phyloP scores from a whole-genome alignment of 139 green algal species.

The Coelastrella sp. region DNA sequence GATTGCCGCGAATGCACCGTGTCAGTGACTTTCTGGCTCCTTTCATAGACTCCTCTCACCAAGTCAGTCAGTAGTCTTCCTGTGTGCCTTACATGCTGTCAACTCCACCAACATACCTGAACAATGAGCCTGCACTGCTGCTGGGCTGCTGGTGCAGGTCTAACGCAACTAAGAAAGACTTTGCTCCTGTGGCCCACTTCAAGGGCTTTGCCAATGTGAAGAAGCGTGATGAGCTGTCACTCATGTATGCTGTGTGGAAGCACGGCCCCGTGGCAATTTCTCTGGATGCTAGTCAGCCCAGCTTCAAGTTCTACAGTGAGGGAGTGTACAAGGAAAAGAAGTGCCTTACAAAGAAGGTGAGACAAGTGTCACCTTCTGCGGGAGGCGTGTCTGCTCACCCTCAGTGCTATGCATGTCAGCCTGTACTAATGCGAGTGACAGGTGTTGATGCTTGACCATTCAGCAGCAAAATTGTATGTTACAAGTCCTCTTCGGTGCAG shows the following conservation, averaged over 20 bases:
- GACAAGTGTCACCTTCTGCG: not conserved
- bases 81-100: too few relatives aligned
- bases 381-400: not conserved
- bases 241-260: conserved; percentile 64
- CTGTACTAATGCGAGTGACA: too few relatives aligned
- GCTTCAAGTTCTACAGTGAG: conserved; percentile 67
- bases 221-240: conserved; percentile 51
- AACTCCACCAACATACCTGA: too few relatives aligned
- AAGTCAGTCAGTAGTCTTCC: too few relatives aligned
- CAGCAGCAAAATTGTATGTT: too few relatives aligned
- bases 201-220: conserved; percentile 52
- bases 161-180: conserved; percentile 20
- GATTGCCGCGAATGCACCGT: too few relatives aligned
- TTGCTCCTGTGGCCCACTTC: conserved; percentile 37
- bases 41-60: too few relatives aligned
- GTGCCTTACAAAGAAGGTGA: conserved; percentile 51
- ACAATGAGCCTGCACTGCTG: not conserved
- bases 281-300: conserved; percentile 55
- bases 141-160: not conserved
- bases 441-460: too few relatives aligned
- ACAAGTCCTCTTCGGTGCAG: too few relatives aligned
- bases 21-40: too few relatives aligned
- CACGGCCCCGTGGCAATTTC: conserved; percentile 62
- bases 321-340: conserved; percentile 57
- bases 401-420: not conserved